These are phyloP conservation scores for Aspergillus sp. DNA, from an alignment of 2,329 filamentous ascomycete genomes.

Conservation along the genomic window DNA sequence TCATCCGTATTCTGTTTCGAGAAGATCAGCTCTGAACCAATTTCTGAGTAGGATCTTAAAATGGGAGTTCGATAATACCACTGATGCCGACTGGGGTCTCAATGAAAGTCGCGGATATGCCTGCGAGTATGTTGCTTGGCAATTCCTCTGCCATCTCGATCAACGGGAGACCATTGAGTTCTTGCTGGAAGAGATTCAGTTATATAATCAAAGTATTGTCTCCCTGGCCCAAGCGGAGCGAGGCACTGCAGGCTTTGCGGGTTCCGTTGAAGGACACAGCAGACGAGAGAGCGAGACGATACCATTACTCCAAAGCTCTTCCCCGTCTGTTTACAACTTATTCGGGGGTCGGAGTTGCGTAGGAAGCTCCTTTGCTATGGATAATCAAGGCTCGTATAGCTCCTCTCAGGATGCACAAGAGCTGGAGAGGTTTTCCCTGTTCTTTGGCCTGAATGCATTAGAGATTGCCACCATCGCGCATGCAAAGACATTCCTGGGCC, in stretches of 20 bases:
- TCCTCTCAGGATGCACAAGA: conserved; percentile 51
- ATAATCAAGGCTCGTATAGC: conserved; percentile 44
- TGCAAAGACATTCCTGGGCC: conserved; percentile 81
- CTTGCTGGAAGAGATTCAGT: conserved; percentile 53
- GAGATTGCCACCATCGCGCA: conserved; percentile 81
- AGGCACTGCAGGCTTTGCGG: conserved; percentile 16
- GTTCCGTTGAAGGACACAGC: conserved; percentile 4
- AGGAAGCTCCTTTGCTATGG: conserved; percentile 41
- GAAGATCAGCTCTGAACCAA: not conserved
- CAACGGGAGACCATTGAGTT: conserved; percentile 58
- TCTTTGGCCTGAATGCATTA: conserved; percentile 78
- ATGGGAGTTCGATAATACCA: conserved; percentile 54
- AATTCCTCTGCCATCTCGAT: conserved; percentile 57
- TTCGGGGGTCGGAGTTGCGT: conserved; percentile 39
- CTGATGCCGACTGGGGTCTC: conserved; percentile 55
- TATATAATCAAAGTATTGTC: conserved; percentile 19
- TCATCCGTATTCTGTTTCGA: not conserved
- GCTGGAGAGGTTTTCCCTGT: conserved; percentile 65
- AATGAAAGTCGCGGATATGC: conserved; percentile 58
- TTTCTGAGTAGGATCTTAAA: conserved; percentile 50
- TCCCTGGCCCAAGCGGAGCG: conserved; percentile 22
- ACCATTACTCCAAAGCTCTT: conserved; percentile 29
- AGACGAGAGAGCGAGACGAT: conserved; percentile 24
- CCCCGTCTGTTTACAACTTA: conserved; percentile 22
- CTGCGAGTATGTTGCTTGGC: conserved; percentile 63